Evolutionary conservation across 176 grass and related monocot genomes (phyloP).

Genomic region (Tillandsia leiboldiana): DNA sequence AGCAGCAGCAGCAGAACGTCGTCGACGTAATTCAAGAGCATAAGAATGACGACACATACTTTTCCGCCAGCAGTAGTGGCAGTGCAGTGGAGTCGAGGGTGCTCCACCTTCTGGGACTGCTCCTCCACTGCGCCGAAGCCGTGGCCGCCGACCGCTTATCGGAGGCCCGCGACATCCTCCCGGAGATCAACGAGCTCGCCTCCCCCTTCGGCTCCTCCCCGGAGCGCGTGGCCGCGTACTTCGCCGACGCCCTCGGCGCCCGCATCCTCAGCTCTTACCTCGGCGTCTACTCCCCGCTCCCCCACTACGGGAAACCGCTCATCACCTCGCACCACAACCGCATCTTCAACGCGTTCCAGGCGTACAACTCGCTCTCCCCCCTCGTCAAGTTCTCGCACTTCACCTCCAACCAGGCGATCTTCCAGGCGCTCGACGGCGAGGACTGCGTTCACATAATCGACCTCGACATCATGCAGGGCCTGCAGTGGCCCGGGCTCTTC

Average conservation of each 20-base stretch:
- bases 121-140: slow-evolving; percentile 79
- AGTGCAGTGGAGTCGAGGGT: slow-evolving; percentile 31
- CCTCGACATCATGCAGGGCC: slow-evolving; percentile 92
- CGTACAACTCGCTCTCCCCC: slow-evolving; percentile 76
- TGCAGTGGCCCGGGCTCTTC: slow-evolving; percentile 88
- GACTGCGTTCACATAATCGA: slow-evolving; percentile 65
- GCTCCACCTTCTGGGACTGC: slow-evolving; percentile 43
- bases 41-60: too few relatives aligned
- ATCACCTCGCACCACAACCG: slow-evolving; percentile 36
- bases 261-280: slow-evolving; percentile 70
- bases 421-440: slow-evolving; percentile 56
- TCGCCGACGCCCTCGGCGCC: slow-evolving; percentile 69
- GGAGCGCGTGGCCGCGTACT: slow-evolving; percentile 78
- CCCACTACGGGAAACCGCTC: slow-evolving; percentile 24
- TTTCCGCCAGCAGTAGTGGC: not conserved
- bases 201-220: slow-evolving; percentile 78
- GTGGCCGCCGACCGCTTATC: slow-evolving; percentile 45
- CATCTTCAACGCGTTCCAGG: slow-evolving; percentile 46
- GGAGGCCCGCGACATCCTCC: slow-evolving; percentile 63
- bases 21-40: too few relatives aligned
- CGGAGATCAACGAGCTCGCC: slow-evolving; percentile 70
- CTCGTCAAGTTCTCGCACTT: slow-evolving; percentile 95
- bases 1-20: not conserved
- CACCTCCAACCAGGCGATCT: slow-evolving; percentile 91
- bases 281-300: slow-evolving; percentile 58